phyloP scores from a whole-genome alignment of 2,329 filamentous ascomycete species.

The Pseudogymnoascus sp. region DNA sequence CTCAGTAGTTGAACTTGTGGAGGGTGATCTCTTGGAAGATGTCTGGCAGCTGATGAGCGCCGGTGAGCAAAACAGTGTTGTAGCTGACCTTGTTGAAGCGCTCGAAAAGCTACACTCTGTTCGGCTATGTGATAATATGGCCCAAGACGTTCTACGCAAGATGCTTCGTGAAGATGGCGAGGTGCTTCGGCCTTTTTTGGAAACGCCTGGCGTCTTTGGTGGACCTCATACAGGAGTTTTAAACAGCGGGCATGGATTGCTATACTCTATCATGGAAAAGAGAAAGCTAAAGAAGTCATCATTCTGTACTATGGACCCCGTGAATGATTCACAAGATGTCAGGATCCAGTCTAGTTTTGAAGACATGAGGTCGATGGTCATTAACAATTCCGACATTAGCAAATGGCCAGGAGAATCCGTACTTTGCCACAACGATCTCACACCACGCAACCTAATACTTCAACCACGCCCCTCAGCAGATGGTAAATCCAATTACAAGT shows the following conservation, averaged over 20 bases:
- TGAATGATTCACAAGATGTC: constrained; percentile 15
- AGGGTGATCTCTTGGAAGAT: constrained; percentile 17
- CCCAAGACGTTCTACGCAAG: constrained; percentile 12
- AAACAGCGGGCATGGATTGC: constrained; percentile 11
- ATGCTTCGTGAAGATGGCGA: constrained; percentile 14
- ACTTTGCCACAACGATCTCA: constrained; percentile 25
- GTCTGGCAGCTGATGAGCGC: constrained; percentile 17
- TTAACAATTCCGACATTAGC: constrained; percentile 20
- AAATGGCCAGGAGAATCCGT: constrained; percentile 23
- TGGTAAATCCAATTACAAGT: constrained; percentile 18
- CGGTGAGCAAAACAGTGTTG: constrained; percentile 16
- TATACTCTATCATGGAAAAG: constrained; percentile 16
- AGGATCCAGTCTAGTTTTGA: constrained; percentile 14
- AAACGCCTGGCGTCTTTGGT: constrained; percentile 13
- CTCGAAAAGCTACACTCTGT: constrained; percentile 16
- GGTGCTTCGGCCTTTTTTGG: constrained; percentile 7
- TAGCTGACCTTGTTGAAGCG: constrained; percentile 15
- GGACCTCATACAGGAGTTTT: constrained; percentile 16
- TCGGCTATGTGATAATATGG: constrained; percentile 10
- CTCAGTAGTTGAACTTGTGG: constrained; percentile 17
- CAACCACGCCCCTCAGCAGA: constrained; percentile 10
- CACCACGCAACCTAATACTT: constrained; percentile 21
- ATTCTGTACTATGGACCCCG: constrained; percentile 15
- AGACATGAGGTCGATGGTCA: constrained; percentile 18
- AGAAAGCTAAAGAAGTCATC: constrained; percentile 14